These are phyloP conservation scores for Mortierella sp. DNA, from an alignment of 371 early-diverging fungal genomes.

Conservation along the genomic window DNA sequence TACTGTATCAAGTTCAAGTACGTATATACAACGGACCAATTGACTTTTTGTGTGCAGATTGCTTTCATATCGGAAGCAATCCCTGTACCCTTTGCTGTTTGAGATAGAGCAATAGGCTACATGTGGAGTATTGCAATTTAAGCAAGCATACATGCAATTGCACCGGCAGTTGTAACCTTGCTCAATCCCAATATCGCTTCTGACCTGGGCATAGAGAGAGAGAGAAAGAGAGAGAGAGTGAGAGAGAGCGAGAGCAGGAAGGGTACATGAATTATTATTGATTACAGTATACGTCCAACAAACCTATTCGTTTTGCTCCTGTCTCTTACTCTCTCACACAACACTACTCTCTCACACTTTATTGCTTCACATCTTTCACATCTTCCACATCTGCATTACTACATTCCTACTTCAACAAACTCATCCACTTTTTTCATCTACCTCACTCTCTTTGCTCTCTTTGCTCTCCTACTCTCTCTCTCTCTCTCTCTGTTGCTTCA, in stretches of 20 bases:
- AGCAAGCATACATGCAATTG: no score
- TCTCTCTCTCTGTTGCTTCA: background rate
- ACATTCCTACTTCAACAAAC: background rate
- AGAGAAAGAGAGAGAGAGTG: background rate
- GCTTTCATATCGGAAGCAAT: no score
- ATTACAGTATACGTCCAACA: background rate
- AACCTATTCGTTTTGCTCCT: background rate
- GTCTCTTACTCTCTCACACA: background rate
- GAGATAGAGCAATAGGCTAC: no score
- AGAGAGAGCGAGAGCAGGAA: background rate
- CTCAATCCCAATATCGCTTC: no score
- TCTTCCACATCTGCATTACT: background rate
- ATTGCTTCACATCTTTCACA: background rate
- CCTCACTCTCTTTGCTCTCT: background rate
- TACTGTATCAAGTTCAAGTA: no score
- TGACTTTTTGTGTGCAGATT: no score
- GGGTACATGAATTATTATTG: background rate
- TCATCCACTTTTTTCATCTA: background rate
- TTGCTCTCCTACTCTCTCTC: background rate
- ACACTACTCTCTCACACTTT: background rate
- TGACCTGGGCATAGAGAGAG: background rate
- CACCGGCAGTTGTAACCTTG: no score
- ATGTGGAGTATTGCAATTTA: no score
- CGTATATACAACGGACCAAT: no score
- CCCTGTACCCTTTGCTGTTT: no score